A percentile compares a stretch with the other conserved stretches of the same genome.
phyloP scores from a whole-genome alignment of 129 eudicot species.

The Centaurea solstitialis region DNA sequence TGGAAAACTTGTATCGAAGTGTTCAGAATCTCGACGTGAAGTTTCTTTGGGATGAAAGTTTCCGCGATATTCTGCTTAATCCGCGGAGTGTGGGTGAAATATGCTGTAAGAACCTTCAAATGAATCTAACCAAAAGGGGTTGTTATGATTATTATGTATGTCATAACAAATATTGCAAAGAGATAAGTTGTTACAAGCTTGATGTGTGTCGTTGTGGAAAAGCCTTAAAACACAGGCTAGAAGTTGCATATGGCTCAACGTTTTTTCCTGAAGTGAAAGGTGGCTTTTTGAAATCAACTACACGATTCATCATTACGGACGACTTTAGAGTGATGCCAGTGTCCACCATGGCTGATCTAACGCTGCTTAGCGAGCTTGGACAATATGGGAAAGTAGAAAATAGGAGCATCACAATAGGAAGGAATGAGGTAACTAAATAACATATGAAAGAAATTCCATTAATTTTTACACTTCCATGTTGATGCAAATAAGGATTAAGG shows the following conservation, averaged over 20 bases:
- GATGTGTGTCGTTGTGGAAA: constrained; percentile 21
- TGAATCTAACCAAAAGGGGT: not conserved
- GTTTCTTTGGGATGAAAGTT: not conserved
- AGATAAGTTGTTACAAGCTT: constrained; percentile 15
- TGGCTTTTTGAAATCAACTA: constrained; percentile 21
- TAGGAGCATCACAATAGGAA: constrained; percentile 1
- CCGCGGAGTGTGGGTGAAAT: constrained; percentile 30
- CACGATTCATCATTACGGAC: constrained; percentile 22
- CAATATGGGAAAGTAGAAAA: constrained; percentile 25
- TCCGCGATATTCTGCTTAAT: constrained; percentile 15
- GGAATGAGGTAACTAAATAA: constrained; percentile 19
- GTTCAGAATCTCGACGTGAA: constrained; percentile 13
- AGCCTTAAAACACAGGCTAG: not conserved
- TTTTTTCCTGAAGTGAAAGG: not conserved
- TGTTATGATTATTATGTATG: constrained; percentile 1
- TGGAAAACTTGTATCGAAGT: constrained; percentile 26
- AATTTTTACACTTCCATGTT: not conserved
- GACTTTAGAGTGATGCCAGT: constrained; percentile 26
- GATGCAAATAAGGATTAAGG: not conserved
- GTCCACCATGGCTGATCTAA: constrained; percentile 26
- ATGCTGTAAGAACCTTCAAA: constrained; percentile 15
- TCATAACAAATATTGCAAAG: not conserved
- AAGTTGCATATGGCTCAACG: not conserved
- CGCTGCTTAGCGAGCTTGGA: constrained; percentile 15
- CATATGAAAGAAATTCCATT: not conserved